Base-by-base conservation (phyloP, 352 stramenopile species). In the Phytophthora nicotianae region DNA sequence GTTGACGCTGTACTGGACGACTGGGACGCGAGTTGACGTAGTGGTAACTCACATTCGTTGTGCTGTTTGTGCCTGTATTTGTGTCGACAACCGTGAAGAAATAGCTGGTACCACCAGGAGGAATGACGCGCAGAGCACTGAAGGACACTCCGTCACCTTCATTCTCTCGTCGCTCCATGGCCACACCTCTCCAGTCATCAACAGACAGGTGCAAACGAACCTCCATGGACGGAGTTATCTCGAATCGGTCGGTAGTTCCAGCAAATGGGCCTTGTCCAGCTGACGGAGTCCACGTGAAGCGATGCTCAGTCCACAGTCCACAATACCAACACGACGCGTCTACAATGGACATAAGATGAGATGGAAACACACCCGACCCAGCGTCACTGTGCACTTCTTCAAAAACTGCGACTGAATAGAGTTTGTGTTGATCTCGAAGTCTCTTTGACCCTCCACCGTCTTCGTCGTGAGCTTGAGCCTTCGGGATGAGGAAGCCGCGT, bases 291-390 rank as follows among this genome's bases (percentile, higher is more conserved):
- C 84, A 91, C 16, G 77, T 73, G 46, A 93, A 93, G 23, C 84
- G 82, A 40, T 93, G 77, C 52, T 93, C 84, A 23, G 73, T 70
- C 84, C 84, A 93, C 41, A 88, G 73, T 2, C 80, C 84, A 33
- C 82, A 91, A 59, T 89, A 90, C 84, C 84, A 93, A 57, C 84
- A 93, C 19, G 77, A 84, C n/a, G 72, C 70, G 49, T 93, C 82
- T 1, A 90, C 79, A 29, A 89, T 75, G 21, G 53, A 68, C 37
- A 70, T 68, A 0, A 89, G 50, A 17, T 90, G 81, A 2, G 71
- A 16, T 4, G 83, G 78, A 29, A 90, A 84, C 6, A 74, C 57
- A 20, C 78, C 79, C 2, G 52, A 75, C 6, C 82, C 85, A 45
- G 59, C 71, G 26, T 91, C 79, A 24, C 78, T 83, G 48, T 91